Base-by-base conservation (phyloP, 352 stramenopile species). In the Phytophthora crassamura region DNA sequence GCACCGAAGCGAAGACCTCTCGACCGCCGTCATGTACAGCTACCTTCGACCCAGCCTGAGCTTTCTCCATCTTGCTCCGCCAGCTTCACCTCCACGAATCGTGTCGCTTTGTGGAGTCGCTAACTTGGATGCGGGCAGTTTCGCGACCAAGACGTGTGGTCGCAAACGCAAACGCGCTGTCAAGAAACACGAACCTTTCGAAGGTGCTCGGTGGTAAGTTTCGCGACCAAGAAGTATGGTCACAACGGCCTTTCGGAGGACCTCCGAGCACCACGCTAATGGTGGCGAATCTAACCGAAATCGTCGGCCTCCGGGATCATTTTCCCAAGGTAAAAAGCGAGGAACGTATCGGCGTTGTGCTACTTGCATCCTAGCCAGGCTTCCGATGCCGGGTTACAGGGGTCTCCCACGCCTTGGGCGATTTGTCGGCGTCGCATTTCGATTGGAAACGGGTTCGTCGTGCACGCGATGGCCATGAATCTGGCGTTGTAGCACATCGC, bases 401-500 rank as follows among this genome's bases (percentile, higher is more conserved):
- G 15, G 16, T 56, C 59, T 4, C 59, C 59, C 47, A 61, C 35
- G 2, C 30, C 30, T 5, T 18, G 20, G 15, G 36, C 8, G 20
- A 69, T 73, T 40, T 73, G 59, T 3, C 47, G 39, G 0, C 59
- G 46, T 1, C 51, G 30, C 53, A 73, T 63, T 34, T 72, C 46
- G 20, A 76, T 72, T 15, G 49, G 47, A 20, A 49, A 66, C 9
- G 57, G 47, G 30, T 67, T 66, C 7, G 36, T 5, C 9, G 55
- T 52, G 33, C 68, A 76, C 5, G 45, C 20, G 15, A 73, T 67
- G 4, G n/a, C 69, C 69, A 77, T 77, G 28, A 71, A 33, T 2
- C 68, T 39, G 10, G 52, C 51, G 30, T 65, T 63, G 49, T 73
- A 76, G 48, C 64, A 69, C 59, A 69, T 73, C 15, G 51, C 52